A percentile compares a stretch with the other conserved stretches of the same genome.
Conservation (phyloP, 306 rosid species). For the Ochetophila trinervis region DNA sequence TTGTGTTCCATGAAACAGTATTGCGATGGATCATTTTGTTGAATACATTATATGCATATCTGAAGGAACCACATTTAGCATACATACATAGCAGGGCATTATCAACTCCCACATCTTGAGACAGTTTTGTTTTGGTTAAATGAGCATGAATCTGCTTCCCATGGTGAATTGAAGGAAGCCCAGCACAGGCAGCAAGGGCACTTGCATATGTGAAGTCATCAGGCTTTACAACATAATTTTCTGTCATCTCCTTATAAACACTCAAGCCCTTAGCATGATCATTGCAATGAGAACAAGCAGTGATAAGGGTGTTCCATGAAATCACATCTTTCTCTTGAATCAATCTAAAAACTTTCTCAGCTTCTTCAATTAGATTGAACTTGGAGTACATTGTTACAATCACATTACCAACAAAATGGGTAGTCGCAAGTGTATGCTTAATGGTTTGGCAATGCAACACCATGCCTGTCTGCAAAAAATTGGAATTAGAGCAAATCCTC, state of each 20-base stretch:
- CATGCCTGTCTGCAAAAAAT: conserved; percentile 26
- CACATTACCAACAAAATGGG: conserved; percentile 35
- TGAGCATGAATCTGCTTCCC: conserved; percentile 44
- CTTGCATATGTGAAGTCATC: conserved; percentile 42
- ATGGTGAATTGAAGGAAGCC: conserved; percentile 28
- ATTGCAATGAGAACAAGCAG: conserved; percentile 28
- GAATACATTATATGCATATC: conserved; percentile 32
- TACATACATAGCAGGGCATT: conserved; percentile 41
- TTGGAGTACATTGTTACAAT: conserved; percentile 34
- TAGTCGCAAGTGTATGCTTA: conserved; percentile 33
- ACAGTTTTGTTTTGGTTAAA: conserved; percentile 23
- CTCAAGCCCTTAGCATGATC: conserved; percentile 26
- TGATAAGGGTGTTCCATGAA: conserved; percentile 42
- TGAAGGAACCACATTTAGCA: conserved; percentile 41
- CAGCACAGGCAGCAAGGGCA: conserved; percentile 33
- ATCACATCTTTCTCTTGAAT: conserved; percentile 34
- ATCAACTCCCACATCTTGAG: conserved; percentile 35
- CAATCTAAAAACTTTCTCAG: conserved; percentile 35
- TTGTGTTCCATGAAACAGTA: conserved; percentile 41
- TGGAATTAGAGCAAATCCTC: conserved; percentile 27
- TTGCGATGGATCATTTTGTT: conserved; percentile 27
- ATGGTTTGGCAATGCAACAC: conserved; percentile 38
- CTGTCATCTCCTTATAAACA: conserved; percentile 32
- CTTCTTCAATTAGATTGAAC: conserved; percentile 32
- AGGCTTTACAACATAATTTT: conserved; percentile 17